Percentiles rank a stretch among this genome's conserved stretches.
These are phyloP conservation scores for Thelephora ganbajun DNA, from an alignment of 768 basidiomycete genomes.

Conservation along the genomic window DNA sequence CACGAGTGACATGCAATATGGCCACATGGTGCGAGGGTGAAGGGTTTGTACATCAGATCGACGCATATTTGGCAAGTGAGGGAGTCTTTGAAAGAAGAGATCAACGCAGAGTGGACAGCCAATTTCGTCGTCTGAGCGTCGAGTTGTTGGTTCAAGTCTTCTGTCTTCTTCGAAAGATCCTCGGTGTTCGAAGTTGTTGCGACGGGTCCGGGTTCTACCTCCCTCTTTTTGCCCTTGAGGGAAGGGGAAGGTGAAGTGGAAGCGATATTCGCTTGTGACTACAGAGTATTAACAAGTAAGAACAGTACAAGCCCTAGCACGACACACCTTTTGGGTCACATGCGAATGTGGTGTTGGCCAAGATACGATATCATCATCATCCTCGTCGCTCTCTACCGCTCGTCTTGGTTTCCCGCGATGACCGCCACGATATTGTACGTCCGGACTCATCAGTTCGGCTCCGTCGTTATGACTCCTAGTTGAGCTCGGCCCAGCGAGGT, in stretches of 20 bases:
- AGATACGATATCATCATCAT: neutral
- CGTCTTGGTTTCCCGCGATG: neutral
- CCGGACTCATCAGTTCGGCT: neutral
- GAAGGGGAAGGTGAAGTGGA: neutral
- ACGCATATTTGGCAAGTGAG: slow-evolving; percentile 71
- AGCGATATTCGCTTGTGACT: neutral
- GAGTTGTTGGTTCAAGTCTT: neutral
- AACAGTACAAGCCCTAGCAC: no score
- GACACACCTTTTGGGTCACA: neutral
- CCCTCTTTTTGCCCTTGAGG: neutral
- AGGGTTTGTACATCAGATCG: slow-evolving; percentile 60
- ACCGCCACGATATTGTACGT: neutral
- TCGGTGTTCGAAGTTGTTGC: neutral
- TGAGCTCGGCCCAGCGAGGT: neutral
- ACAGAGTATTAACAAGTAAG: neutral
- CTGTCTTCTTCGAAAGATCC: neutral
- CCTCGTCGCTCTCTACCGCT: neutral
- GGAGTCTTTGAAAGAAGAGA: slow-evolving; percentile 44
- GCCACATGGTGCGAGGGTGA: slow-evolving; percentile 62
- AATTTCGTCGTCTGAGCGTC: slow-evolving; percentile 10
- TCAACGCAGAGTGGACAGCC: slow-evolving; percentile 34
- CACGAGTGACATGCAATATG: slow-evolving; percentile 61
- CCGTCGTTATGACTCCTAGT: neutral
- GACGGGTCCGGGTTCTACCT: neutral
- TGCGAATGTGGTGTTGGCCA: neutral